Conservation (phyloP, 2,329 filamentous ascomycete genomes). For the Geosmithia morbida region DNA sequence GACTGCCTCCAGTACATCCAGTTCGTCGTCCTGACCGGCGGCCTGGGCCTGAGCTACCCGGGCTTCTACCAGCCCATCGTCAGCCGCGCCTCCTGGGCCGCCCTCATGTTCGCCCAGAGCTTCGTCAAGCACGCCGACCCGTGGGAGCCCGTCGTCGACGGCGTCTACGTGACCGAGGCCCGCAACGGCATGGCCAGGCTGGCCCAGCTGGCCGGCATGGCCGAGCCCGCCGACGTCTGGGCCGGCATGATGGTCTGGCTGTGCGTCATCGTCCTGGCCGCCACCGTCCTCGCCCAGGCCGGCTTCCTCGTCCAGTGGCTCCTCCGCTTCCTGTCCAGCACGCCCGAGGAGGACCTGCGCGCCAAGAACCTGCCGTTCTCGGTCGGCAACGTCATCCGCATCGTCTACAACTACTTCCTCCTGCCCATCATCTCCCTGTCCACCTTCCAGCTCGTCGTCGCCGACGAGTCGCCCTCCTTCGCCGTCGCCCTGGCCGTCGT, state of each 20-base stretch:
- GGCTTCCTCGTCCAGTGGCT: constrained; percentile 68
- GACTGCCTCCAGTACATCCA: constrained; percentile 97
- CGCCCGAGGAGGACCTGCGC: constrained; percentile 72
- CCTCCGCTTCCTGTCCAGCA: constrained; percentile 55
- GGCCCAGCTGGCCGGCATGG: constrained; percentile 73
- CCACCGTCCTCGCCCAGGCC: constrained; percentile 57
- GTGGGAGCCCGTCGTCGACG: constrained; percentile 58
- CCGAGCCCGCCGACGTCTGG: constrained; percentile 68
- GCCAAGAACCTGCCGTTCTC: constrained; percentile 87
- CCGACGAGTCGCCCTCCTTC: constrained; percentile 49
- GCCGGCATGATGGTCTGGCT: constrained; percentile 89
- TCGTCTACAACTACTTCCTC: constrained; percentile 87
- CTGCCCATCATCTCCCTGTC: constrained; percentile 77
- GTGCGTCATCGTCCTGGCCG: constrained; percentile 55
- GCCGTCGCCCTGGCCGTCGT: constrained; percentile 63
- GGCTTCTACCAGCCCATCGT: constrained; percentile 88
- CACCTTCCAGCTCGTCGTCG: constrained; percentile 79
- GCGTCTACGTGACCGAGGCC: constrained; percentile 70
- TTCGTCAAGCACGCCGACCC: constrained; percentile 58
- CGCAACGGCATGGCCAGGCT: constrained; percentile 68
- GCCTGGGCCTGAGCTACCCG: constrained; percentile 74
- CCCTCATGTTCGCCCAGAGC: constrained; percentile 85
- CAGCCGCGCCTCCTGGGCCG: constrained; percentile 78
- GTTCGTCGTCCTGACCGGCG: constrained; percentile 78
- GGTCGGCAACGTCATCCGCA: constrained; percentile 62